Evolutionary conservation across 139 green algal genomes (phyloP).

Genomic region (Zygnema cylindricum): DNA sequence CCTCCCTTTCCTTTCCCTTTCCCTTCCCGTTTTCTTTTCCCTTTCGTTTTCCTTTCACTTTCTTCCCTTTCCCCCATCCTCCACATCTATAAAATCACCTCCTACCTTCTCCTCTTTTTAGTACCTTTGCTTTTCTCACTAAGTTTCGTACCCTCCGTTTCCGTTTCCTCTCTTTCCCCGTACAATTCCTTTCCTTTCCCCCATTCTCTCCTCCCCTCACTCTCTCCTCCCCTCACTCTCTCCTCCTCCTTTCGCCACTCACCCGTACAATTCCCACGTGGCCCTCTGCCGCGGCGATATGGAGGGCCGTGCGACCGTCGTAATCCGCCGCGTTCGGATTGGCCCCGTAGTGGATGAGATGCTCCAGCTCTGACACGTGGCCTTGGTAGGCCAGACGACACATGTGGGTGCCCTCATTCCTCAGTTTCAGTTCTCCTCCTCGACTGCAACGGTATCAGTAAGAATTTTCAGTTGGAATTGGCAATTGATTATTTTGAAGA

Average conservation of each 20-base stretch:
- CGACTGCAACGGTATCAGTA: conserved; percentile 10
- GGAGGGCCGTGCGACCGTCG: conserved; percentile 56
- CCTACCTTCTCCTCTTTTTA: too few species aligned
- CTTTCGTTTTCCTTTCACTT: too few species aligned
- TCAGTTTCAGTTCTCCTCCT: conserved; percentile 36
- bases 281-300: conserved; percentile 62
- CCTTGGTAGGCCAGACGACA: conserved; percentile 39
- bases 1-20: too few species aligned
- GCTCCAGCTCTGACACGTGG: conserved; percentile 12
- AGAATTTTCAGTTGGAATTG: too few species aligned
- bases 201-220: not conserved
- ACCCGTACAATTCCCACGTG: conserved; percentile 36
- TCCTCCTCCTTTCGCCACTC: too few species aligned
- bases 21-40: too few species aligned
- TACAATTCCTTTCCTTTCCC: not conserved
- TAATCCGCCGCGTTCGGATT: conserved; percentile 42
- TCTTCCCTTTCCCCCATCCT: too few species aligned
- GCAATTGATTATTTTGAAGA: too few species aligned
- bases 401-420: conserved; percentile 47
- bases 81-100: too few species aligned
- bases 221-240: not conserved
- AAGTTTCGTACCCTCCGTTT: too few species aligned
- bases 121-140: too few species aligned
- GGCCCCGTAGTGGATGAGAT: conserved; percentile 36
- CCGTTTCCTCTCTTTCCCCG: not conserved